Base-by-base conservation (phyloP, 169 alveolate species). In the Eimeria sp. region DNA sequence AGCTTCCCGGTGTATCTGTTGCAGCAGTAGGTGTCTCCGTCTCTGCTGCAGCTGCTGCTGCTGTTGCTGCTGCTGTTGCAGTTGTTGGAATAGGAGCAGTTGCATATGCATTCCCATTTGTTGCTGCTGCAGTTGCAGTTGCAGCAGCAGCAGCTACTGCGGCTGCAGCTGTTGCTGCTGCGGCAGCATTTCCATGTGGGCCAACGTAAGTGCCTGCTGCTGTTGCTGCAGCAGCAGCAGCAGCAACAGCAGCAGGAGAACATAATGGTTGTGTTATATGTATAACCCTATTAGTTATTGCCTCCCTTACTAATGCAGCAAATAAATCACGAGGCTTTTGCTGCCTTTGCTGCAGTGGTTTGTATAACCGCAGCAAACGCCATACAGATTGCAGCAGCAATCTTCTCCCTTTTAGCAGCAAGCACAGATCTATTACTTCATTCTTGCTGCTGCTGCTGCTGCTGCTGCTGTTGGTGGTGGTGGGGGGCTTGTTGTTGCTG, bases 281-380 rank as follows among this genome's bases (percentile, higher is more conserved):
- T 73, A 82, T 49, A 49, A 82, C 90, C 4, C 90, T 47, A 10
- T 16, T 73, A 22, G 75, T 11, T 22, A 82, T 27, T 6, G 90
- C 73, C 47, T 82, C 73, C 34, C 58, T 82, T 9, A 82, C 90
- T 10, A 82, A 47, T 27, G 90, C 67, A 57, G 72, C 49, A 49
- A 82, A 72, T 14, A 82, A 73, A 27, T 82, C 90, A 54, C 90
- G 18, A 18, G 90, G 90, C 51, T 54, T 82, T 25, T 82, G 90
- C 90, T 82, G 90, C 73, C 90, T 72, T 73, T 82, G 90, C 73
- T 82, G 90, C 90, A 73, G 51, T n/a, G 90, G 90, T 67, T 43
- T 82, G 45, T 82, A 82, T 27, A 82, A 73, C 47, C 90, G 70
- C 70, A 82, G 72, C 65, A 82, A 63, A 30, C 90, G 43, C 90